Base-by-base conservation (phyloP, 1,284 basidiomycete species). In the Ceratorhiza oryzae-sativae region DNA sequence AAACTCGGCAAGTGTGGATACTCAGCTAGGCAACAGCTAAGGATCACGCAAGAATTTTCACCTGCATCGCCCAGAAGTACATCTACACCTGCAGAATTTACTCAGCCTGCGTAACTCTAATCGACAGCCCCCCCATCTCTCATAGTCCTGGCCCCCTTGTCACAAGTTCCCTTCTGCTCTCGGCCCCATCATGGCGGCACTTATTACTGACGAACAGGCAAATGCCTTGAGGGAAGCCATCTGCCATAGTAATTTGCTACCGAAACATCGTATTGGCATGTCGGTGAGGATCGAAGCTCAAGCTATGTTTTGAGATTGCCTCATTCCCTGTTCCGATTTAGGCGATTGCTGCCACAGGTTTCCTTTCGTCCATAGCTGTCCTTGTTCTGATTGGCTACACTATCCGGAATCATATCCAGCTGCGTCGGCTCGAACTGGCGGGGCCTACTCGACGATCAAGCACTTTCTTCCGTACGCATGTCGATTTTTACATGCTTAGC, bases 401-500 rank as follows among this genome's bases (percentile, higher is more conserved):
- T 20, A 23, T 68, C 27, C 65, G 65, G 20, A 68, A 68, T 23
- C 65, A 68, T 18, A 49, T 68, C 53, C 65, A 68, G 15, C 53
- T 68, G 27, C 65, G 65, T 18, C 49, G 65, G 48, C 53, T 68
- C 20, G 65, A 68, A 39, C 53, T 68, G 15, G 51, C 71, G 18
- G 34, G 73, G 42, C 42, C 73, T 1, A 58, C 71, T 25, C 48
- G 65, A 36, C 41, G 73, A 15, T 46, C 60, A 25, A 56, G 62
- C 45, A 55, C 30, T n/a, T 68, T 68, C 32, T 72, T 74, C 41
- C 62, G 67, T 5, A 72, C 73, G 3, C 73, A 74, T 58, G 72
- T 74, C 18, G 73, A 74, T 32, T 72, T 53, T 15, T 74, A 74
- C 39, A 74, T 74, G 71, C 65, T 74, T 27, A 72, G 71, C 18